Evolutionary conservation across 2,329 filamentous ascomycete genomes (phyloP).

Genomic region (Phyllosticta citrichinensis): DNA sequence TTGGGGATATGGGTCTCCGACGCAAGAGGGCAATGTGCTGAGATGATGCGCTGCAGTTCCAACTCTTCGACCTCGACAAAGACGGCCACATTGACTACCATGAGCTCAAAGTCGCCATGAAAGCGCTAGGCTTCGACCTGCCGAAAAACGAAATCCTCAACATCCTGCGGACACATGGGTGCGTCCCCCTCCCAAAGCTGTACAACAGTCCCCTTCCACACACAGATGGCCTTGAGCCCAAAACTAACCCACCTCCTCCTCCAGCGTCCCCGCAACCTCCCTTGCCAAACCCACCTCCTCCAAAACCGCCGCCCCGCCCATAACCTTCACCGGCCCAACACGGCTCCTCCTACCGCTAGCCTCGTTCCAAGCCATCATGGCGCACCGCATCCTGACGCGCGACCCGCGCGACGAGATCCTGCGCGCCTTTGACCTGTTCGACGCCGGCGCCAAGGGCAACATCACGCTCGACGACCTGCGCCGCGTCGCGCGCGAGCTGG

Average conservation of each 20-base stretch:
- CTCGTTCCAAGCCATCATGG: conserved; percentile 63
- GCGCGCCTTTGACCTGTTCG: conserved; percentile 86
- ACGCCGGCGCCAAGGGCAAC: conserved; percentile 81
- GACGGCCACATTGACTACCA: conserved; percentile 93
- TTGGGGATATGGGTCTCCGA: background rate
- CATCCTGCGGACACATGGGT: conserved; percentile 70
- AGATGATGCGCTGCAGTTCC: conserved; percentile 55
- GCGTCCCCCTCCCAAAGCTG: too few relatives aligned
- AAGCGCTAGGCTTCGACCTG: conserved; percentile 88
- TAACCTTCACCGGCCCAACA: conserved; percentile 33
- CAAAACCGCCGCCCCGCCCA: background rate
- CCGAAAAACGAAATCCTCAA: conserved; percentile 75
- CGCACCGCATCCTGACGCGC: conserved; percentile 67
- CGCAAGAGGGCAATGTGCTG: background rate
- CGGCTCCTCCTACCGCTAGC: conserved; percentile 63
- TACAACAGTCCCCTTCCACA: too few relatives aligned
- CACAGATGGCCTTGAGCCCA: conserved; percentile 10
- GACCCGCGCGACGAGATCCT: conserved; percentile 88
- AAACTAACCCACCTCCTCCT: conserved; percentile 17
- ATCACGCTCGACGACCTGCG: conserved; percentile 84
- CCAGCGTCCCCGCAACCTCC: conserved; percentile 15
- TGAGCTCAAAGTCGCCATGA: conserved; percentile 92
- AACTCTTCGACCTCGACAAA: conserved; percentile 93
- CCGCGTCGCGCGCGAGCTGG: conserved; percentile 79
- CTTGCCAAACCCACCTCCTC: conserved; percentile 16